Base-by-base conservation (phyloP, 2,329 filamentous ascomycete species). In the Fusarium sp. region DNA sequence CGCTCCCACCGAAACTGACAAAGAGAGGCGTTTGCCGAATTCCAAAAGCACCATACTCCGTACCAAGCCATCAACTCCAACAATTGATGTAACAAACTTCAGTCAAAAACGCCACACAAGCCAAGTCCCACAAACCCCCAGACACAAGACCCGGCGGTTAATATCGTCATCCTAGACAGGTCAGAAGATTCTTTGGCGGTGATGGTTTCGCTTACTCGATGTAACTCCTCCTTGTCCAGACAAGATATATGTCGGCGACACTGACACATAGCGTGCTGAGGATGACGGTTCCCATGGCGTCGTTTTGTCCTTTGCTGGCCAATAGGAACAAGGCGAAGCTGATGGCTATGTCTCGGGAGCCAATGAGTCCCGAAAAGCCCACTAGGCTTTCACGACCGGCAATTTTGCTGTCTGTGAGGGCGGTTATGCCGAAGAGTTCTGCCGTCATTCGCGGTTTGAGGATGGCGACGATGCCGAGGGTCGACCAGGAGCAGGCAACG, bases 221-320 rank as follows among this genome's bases (percentile, higher is more conserved):
- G 27, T 54, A 50, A 12, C 68, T 54, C 34, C 50, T 48, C 15
- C n/a, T 18, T 9, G 51, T 47, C 62, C 60, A 64, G 12, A 65
- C 67, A 12, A 73, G 68, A 36, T 65, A 71, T 3, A 68, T 48
- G 43, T 73, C 70, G 7, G 65, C 67, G 15, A 15, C 62, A 15
- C 70, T 65, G 12, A 72, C 53, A 15, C 44, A 44, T 55, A 73
- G 34, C 4, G 65, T 66, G 31, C 67, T 67, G 4, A 73, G 41
- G n/a, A 73, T 64, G n/a, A 72, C 40, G 1, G 67, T 57, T 1
- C 71, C 71, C 66, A 72, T 68, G 7, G 62, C 69, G 5, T 65
- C 50, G 31, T 52, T 64, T 28, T 36, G 39, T 2, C 61, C 61
- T 11, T 56, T 30, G 2, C 37, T 46, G 11, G 56, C 58, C 4